Base-by-base conservation (phyloP, 768 basidiomycete species). In the Tricholoma terreum region DNA sequence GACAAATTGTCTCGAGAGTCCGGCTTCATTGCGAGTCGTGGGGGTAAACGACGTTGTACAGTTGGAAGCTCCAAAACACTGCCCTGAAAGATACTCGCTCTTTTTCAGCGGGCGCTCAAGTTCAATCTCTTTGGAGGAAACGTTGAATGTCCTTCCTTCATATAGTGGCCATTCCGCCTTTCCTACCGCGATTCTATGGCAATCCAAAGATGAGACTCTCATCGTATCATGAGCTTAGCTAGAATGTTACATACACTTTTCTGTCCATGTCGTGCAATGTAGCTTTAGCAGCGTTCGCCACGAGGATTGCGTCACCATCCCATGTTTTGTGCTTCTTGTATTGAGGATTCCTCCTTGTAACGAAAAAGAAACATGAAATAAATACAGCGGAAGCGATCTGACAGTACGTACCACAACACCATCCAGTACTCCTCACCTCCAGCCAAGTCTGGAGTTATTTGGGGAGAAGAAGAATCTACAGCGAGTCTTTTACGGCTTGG, bases 241-340 rank as follows among this genome's bases (percentile, higher is more conserved):
- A 12, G 11, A 53, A 42, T 42, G 33, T 60, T 49, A 61, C 83
- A 58, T 70, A 90, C 90, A 77, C 67, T 75, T 81, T 84, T 21
- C 87, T 87, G 52, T 90, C 86, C 7, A 75, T 67, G 62, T 87
- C 84, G 57, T 83, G 83, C 24, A 90, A 69, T 3, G 73, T 79
- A 49, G 79, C 80, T 63, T 74, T 80, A 7, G 62, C 68, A 7
- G 69, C 72, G 56, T 64, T 77, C 15, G 84, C 74, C 9, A 83
- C 81, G 4, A 90, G 76, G n/a, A 88, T 77, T 35, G 79, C 86
- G 64, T 87, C 90, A 35, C 89, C 92, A 52, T 94, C 92, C 93
- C 93, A 95, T 0, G 89, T 92, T 69, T 93, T 92, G 65, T 94
- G 86, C 71, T 94, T 94, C 74, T 84, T 90, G 36, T 77, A 75